Evolutionary conservation across 2,329 filamentous ascomycete species (phyloP).

Genomic region (Rachicladosporium sp.): DNA sequence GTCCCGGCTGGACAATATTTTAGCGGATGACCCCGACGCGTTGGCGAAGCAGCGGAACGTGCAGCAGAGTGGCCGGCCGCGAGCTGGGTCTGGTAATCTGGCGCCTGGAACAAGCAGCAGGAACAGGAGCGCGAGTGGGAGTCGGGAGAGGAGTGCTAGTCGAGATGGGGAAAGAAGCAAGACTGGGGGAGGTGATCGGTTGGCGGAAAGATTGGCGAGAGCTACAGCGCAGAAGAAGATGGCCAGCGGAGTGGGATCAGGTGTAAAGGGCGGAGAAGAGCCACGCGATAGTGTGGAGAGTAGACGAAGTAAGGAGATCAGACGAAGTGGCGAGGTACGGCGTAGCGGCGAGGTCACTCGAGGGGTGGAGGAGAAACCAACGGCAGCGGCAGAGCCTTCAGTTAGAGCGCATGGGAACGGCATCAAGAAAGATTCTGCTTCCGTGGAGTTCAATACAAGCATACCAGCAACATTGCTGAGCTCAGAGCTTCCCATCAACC

Average conservation of each 20-base stretch:
- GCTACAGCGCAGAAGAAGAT: constrained; percentile 61
- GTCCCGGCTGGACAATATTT: constrained; percentile 79
- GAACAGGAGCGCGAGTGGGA: constrained; percentile 1
- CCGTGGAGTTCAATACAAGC: not conserved
- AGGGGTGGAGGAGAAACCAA: not conserved
- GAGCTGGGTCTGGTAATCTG: constrained; percentile 13
- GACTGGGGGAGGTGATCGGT: constrained; percentile 41
- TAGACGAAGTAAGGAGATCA: constrained; percentile 25
- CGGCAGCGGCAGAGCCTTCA: not conserved
- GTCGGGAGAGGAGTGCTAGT: not conserved
- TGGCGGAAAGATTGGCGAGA: constrained; percentile 81
- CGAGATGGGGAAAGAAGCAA: constrained; percentile 12
- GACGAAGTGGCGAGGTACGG: constrained; percentile 34
- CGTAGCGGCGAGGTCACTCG: constrained; percentile 7
- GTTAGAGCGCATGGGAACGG: not conserved
- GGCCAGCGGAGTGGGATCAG: constrained; percentile 31
- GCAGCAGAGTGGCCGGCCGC: constrained; percentile 9
- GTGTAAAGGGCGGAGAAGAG: constrained; percentile 13
- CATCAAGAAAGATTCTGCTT: not conserved
- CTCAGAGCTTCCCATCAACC: constrained; percentile 24
- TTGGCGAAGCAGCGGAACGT: constrained; percentile 30
- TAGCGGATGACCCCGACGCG: constrained; percentile 62
- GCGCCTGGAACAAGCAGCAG: not conserved
- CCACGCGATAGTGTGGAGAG: constrained; percentile 24
- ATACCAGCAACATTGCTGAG: constrained; percentile 12